These are phyloP conservation scores for Fraxinus velutina DNA, from an alignment of 305 asterid species.

Conservation along the genomic window DNA sequence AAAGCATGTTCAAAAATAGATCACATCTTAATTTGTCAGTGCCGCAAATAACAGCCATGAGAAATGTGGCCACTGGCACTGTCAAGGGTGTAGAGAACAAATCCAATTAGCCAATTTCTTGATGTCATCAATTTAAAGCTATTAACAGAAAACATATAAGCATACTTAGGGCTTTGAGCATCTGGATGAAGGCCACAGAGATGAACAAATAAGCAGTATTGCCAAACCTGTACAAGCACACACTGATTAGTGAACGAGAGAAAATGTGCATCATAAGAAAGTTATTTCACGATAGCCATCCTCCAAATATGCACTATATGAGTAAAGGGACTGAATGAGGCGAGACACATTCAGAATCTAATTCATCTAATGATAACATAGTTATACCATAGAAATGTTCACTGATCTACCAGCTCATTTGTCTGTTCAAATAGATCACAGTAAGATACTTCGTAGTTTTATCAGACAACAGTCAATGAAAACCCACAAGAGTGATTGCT, in stretches of 20 bases:
- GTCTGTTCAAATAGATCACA: background rate
- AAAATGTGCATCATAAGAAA: slow-evolving; percentile 10
- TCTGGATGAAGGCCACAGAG: slow-evolving; percentile 95
- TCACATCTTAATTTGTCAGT: slow-evolving; percentile 90
- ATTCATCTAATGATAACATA: background rate
- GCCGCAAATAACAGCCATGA: slow-evolving; percentile 92
- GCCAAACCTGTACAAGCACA: slow-evolving; percentile 71
- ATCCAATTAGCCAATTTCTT: slow-evolving; percentile 31
- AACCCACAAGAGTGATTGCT: background rate
- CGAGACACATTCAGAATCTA: background rate
- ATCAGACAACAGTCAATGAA: background rate
- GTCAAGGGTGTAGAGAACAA: slow-evolving; percentile 36
- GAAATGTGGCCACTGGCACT: slow-evolving; percentile 99
- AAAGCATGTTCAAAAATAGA: slow-evolving; percentile 80
- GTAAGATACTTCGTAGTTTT: background rate
- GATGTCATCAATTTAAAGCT: slow-evolving; percentile 19
- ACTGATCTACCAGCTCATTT: background rate
- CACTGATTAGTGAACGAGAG: slow-evolving; percentile 19
- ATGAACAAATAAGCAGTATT: slow-evolving; percentile 78
- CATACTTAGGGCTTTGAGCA: slow-evolving; percentile 98
- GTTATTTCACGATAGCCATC: background rate
- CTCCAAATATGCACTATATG: background rate
- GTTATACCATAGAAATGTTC: background rate
- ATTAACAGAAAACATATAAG: slow-evolving; percentile 16
- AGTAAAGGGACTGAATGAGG: slow-evolving; percentile 1